A percentile compares a stretch with the other conserved stretches of the same genome.
Evolutionary conservation across 257 asterid genomes (phyloP).

Genomic region (Echites panduratus): DNA sequence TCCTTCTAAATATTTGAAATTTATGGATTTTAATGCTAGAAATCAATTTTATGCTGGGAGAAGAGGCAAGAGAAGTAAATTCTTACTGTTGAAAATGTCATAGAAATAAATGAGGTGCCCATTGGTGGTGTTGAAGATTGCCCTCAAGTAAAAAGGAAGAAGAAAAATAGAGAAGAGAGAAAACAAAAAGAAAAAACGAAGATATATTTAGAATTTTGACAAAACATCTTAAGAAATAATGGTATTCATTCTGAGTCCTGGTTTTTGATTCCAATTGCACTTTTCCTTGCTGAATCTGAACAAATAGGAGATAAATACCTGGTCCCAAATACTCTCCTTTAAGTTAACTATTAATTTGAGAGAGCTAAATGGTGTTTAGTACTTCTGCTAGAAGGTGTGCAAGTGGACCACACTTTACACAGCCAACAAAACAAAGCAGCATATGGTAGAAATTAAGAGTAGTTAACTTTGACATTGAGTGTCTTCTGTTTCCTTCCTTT

Average conservation of each 20-base stretch:
- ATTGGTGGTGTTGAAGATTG: background rate
- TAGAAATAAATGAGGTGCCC: background rate
- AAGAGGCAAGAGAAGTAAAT: background rate
- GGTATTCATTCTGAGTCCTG: background rate
- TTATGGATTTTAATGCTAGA: background rate
- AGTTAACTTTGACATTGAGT: background rate
- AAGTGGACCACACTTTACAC: background rate
- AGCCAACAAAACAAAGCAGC: background rate
- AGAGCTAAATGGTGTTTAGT: background rate
- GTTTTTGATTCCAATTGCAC: background rate
- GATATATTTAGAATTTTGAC: background rate
- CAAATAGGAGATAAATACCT: background rate
- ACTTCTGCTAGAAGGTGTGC: background rate
- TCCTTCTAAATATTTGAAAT: background rate
- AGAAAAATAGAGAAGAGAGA: background rate
- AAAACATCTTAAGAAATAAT: background rate
- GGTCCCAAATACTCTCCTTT: background rate
- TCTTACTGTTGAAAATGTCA: no score
- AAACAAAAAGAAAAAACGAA: background rate
- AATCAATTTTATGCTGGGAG: background rate
- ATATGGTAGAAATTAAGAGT: background rate
- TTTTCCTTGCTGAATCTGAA: background rate
- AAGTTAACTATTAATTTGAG: background rate
- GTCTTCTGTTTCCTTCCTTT: background rate
- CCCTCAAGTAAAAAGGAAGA: background rate